Evolutionary conservation across 208 protist genomes (phyloP).

Genomic region (Borovskyia barvae): DNA sequence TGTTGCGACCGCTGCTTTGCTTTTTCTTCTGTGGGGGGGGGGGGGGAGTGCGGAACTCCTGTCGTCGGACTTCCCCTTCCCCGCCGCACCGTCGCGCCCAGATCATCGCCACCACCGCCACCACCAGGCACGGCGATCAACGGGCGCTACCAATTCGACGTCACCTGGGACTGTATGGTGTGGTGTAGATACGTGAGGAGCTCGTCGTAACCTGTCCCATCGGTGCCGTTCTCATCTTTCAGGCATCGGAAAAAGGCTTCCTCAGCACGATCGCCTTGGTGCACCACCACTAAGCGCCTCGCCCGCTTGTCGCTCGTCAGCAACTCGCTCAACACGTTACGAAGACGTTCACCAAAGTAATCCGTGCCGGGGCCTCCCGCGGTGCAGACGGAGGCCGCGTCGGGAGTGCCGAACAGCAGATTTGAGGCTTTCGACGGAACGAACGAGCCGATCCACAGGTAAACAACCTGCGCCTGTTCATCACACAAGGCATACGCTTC

Average conservation of each 20-base stretch:
- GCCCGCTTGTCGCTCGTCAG: constrained; percentile 72
- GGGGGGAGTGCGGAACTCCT: too few species aligned
- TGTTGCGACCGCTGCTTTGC: too few species aligned
- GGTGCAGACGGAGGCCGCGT: constrained; percentile 49
- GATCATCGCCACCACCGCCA: too few species aligned
- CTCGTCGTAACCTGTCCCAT: constrained; percentile 60
- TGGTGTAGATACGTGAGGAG: constrained; percentile 66
- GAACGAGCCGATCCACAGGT: constrained; percentile 79
- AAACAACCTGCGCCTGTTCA: constrained; percentile 74
- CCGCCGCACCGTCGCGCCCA: too few species aligned
- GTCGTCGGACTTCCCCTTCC: too few species aligned
- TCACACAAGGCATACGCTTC: constrained; percentile 88
- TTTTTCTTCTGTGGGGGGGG: too few species aligned
- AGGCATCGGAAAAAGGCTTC: constrained; percentile 80
- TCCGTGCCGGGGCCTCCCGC: constrained; percentile 47
- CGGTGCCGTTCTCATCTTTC: constrained; percentile 62
- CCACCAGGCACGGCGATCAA: too few species aligned
- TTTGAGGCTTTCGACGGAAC: constrained; percentile 48
- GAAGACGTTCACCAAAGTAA: constrained; percentile 64
- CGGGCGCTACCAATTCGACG: constrained; percentile 20
- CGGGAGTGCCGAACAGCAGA: constrained; percentile 56
- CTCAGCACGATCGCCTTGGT: constrained; percentile 73
- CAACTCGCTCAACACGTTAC: constrained; percentile 68
- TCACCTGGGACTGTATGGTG: constrained; percentile 45
- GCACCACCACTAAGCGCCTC: constrained; percentile 76